Conservation (phyloP, 2,329 filamentous ascomycete species). For the Alternaria triticina region DNA sequence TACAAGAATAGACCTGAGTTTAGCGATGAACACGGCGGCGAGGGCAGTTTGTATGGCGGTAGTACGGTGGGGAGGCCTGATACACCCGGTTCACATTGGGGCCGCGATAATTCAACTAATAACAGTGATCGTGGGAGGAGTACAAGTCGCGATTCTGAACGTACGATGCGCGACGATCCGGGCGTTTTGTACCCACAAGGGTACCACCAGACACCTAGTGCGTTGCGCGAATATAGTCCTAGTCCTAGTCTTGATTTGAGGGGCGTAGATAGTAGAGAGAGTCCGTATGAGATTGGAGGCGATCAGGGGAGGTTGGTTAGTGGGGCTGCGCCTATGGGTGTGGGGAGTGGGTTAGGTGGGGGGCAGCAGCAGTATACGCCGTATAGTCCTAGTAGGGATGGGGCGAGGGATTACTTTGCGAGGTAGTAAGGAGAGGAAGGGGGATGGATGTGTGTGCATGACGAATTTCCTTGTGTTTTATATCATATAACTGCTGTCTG, state of each 20-base stretch:
- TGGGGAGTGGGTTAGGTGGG: not conserved
- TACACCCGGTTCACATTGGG: conserved; percentile 59
- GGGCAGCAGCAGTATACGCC: conserved; percentile 27
- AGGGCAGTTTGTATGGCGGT: conserved; percentile 63
- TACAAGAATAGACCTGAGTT: conserved; percentile 93
- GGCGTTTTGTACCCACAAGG: conserved; percentile 55
- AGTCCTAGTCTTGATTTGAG: conserved; percentile 36
- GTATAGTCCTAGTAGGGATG: conserved; percentile 35
- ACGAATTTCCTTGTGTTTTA: not conserved
- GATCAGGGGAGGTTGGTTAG: conserved; percentile 36
- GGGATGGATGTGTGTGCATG: not conserved
- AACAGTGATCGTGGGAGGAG: conserved; percentile 30
- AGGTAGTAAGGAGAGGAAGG: not conserved
- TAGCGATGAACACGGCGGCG: conserved; percentile 81
- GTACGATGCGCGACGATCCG: conserved; percentile 29
- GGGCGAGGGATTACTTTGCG: conserved; percentile 30
- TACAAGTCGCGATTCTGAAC: conserved; percentile 33
- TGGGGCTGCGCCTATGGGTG: conserved; percentile 45
- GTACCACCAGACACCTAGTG: conserved; percentile 55
- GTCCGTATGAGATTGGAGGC: conserved; percentile 28
- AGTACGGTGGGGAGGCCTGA: conserved; percentile 64
- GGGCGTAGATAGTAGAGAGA: conserved; percentile 29
- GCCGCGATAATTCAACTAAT: not conserved
- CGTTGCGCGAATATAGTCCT: conserved; percentile 52
- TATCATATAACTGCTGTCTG: not conserved